Evolutionary conservation across 345 rosid genomes (phyloP), one percentile per base, ranked within the genome.

Genomic region (Sonneratia alba): DNA sequence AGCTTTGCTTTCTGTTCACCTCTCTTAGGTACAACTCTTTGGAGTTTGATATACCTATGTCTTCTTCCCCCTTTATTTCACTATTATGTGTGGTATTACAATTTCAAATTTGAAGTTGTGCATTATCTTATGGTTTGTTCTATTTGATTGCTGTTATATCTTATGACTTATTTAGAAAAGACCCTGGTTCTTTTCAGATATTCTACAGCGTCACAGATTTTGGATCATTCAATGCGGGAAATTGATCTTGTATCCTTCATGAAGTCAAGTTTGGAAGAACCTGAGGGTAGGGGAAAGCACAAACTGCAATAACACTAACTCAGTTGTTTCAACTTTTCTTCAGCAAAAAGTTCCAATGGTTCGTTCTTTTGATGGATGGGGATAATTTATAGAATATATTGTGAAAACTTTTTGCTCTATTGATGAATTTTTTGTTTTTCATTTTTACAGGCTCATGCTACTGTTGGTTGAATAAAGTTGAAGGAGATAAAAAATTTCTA

Each of bases 381-480:
- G 38, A 62, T 62, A 11, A 32, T 34, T 27, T 62, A 12, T 62
- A 10, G 2, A 27, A 27, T 62, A 24, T 34, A 24, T 18, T 18
- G 8, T 11, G 18, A 40, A 7, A 7, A 64, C 21, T 14, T 11
- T n/a, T 49, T 7, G 8, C 7, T 47, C 8, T 19, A 27, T 34
- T 66, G 21, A 36, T 66, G 15, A 15, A 27, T 27, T 27, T 27
- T 11, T 37, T 14, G 15, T 15, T 22, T 13, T 27, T 14, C 40
- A 36, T 13, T 48, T 32, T 76, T 64, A 72, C 79, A 94, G 98
- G 97, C 21, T 86, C 80, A 1, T 65, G 84, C 55, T 89, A 91
- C 89, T 81, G 74, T 78, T 94, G 97, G 98, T 77, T 94, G 72
- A 94, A 94, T 81, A 76, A 68, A 67, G 82, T 45, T 71, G 80